Evolutionary conservation across 2,329 filamentous ascomycete species (phyloP).

Genomic region (Plenodomus tracheiphilus): DNA sequence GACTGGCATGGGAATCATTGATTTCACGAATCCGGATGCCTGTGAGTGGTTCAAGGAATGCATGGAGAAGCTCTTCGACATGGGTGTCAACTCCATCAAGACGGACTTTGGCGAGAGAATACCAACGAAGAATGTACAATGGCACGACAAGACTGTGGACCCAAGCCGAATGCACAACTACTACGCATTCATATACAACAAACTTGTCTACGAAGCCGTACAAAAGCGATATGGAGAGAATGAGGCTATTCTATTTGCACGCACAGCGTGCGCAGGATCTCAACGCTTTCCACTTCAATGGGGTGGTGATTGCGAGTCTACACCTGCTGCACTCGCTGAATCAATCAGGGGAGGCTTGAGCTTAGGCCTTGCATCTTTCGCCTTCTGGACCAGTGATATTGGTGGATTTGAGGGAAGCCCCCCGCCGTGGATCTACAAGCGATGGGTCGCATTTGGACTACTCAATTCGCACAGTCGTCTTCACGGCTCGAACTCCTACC

Average conservation of each 20-base stretch:
- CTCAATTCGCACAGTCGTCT: slow-evolving; percentile 71
- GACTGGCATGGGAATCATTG: slow-evolving; percentile 73
- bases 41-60: slow-evolving; percentile 66
- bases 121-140: slow-evolving; percentile 66
- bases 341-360: slow-evolving; percentile 67
- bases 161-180: slow-evolving; percentile 74
- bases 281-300: slow-evolving; percentile 68
- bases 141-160: slow-evolving; percentile 63
- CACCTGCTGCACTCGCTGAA: slow-evolving; percentile 73
- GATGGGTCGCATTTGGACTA: slow-evolving; percentile 76
- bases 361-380: slow-evolving; percentile 66
- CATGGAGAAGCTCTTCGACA: slow-evolving; percentile 66
- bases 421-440: slow-evolving; percentile 71
- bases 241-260: slow-evolving; percentile 68
- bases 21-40: slow-evolving; percentile 74
- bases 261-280: slow-evolving; percentile 67
- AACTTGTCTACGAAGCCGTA: slow-evolving; percentile 68
- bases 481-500: slow-evolving; percentile 71
- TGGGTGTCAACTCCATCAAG: slow-evolving; percentile 73
- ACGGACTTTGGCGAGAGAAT: slow-evolving; percentile 77
- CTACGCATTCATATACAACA: slow-evolving; percentile 75
- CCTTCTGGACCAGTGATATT: slow-evolving; percentile 72
- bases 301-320: slow-evolving; percentile 77
- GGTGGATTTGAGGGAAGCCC: slow-evolving; percentile 73
- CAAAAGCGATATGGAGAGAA: slow-evolving; percentile 55